Evolutionary conservation across 495 filamentous ascomycete species (phyloP), one percentile per base, ranked within the genome.

Genomic region (Penicillium coffeae): DNA sequence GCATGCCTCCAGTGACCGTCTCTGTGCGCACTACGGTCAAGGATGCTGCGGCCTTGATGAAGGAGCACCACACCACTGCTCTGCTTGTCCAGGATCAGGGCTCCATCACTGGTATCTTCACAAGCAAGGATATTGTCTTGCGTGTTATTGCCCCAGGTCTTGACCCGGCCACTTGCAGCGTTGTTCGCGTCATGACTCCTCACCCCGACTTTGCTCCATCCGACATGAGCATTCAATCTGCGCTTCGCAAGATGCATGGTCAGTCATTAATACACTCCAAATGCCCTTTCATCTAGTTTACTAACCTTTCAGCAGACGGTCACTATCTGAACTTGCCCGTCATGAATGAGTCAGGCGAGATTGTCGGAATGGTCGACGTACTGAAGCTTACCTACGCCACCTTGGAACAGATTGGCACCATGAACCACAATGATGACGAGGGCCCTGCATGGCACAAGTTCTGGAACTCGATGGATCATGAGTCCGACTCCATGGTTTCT

Each of bases 391-490:
- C 93, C 27, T 98, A 98, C 68, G 92, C 93, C 27, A 98, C 93
- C 13, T 79, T 98, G 18, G 93, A 98, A 71, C 93, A 98, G 82
- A 88, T 89, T 64, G 87, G 88, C 63, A 79, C 80, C 18, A 89
- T 89, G 81, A 77, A 75, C 33, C 89, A 83, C 18, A 78, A 77
- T 21, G 92, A 98, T 60, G 89, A 83, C 55, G 93, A 97, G 68
- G 93, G 93, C 0, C 93, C 93, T 13, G 93, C 93, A 12, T 98
- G 93, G 93, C 95, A 96, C 73, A 97, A 96, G 71, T 98, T 98
- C 74, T 98, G 93, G 93, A 74, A 97, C 45, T 96, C 93, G 3
- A 81, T 98, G 54, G 91, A 96, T 68, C 84, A 94, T 58, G 93
- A 96, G 61, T 93, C 92, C 3, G 93, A 97, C 67, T 98, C 93